Conservation (phyloP, 1,284 basidiomycete species). For the Ustilago esculenta region DNA sequence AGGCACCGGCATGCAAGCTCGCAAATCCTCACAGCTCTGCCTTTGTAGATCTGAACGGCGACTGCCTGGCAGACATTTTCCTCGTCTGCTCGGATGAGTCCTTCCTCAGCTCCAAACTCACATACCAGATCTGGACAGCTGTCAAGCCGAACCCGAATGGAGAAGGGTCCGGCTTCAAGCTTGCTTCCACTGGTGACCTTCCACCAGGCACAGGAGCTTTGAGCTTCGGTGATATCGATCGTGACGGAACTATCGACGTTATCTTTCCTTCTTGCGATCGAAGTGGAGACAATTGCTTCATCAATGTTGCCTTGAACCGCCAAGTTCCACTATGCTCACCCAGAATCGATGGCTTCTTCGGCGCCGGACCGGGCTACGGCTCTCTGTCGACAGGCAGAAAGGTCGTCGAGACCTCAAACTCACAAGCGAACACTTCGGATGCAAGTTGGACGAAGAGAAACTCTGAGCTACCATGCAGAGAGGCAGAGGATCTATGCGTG, state of each 20-base stretch:
- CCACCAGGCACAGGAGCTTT: slow-evolving; percentile 82
- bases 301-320: slow-evolving; percentile 93
- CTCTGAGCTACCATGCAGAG: slow-evolving; percentile 67
- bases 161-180: slow-evolving; percentile 74
- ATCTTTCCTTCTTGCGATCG: slow-evolving; percentile 83
- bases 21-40: slow-evolving; percentile 92
- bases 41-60: slow-evolving; percentile 93
- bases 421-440: background rate
- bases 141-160: slow-evolving; percentile 33
- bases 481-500: slow-evolving; percentile 81
- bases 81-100: slow-evolving; percentile 77
- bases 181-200: slow-evolving; percentile 77
- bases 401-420: background rate
- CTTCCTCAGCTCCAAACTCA: slow-evolving; percentile 63
- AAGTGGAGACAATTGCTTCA: slow-evolving; percentile 73
- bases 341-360: slow-evolving; percentile 49
- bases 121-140: slow-evolving; percentile 85
- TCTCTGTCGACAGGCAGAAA: slow-evolving; percentile 14
- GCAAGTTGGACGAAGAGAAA: background rate
- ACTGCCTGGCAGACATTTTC: slow-evolving; percentile 93
- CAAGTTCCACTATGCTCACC: slow-evolving; percentile 81
- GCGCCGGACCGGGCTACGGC: slow-evolving; percentile 39
- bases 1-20: slow-evolving; percentile 73
- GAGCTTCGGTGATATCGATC: slow-evolving; percentile 91
- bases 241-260: slow-evolving; percentile 96